Conservation (phyloP, 192 early-diverging fungal species). For the Gaertneriomyces semiglobifer region DNA sequence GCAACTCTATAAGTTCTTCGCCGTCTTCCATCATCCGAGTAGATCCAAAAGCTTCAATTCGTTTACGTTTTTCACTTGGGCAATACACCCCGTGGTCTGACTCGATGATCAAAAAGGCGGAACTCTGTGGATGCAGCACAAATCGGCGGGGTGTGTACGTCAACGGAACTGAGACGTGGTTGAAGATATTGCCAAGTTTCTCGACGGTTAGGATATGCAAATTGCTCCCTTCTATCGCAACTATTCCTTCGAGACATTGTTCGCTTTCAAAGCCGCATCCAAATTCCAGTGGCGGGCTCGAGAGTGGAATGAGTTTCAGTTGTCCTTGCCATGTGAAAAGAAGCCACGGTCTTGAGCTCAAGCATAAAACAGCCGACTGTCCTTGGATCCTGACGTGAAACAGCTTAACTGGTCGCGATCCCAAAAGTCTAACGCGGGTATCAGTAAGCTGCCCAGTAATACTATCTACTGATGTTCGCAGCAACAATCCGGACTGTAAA, state of each 20-base stretch:
- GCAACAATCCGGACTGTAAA: constrained; percentile 80
- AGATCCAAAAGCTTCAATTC: constrained; percentile 11
- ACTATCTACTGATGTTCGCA: constrained; percentile 81
- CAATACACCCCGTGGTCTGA: constrained; percentile 76
- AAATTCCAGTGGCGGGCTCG: constrained; percentile 65
- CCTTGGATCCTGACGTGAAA: constrained; percentile 67
- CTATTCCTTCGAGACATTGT: constrained; percentile 84
- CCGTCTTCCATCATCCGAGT: constrained; percentile 45
- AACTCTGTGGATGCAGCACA: constrained; percentile 64
- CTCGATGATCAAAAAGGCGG: constrained; percentile 87
- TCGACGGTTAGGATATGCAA: constrained; percentile 81
- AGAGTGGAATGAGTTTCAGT: constrained; percentile 74
- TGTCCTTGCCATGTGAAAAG: constrained; percentile 74
- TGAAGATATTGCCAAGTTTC: constrained; percentile 74
- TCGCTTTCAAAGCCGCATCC: constrained; percentile 79
- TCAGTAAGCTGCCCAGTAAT: constrained; percentile 79
- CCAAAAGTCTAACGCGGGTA: constrained; percentile 79
- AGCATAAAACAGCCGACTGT: constrained; percentile 70
- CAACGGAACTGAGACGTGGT: constrained; percentile 79
- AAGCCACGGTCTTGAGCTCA: constrained; percentile 86
- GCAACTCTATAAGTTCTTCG: constrained; percentile 50
- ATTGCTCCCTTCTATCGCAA: constrained; percentile 79
- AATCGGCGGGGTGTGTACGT: constrained; percentile 86
- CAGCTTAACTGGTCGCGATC: constrained; percentile 78
- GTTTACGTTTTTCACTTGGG: constrained; percentile 56